These are phyloP conservation scores for Pyricularia sp. DNA, from an alignment of 2,329 filamentous ascomycete species.

Conservation along the genomic window DNA sequence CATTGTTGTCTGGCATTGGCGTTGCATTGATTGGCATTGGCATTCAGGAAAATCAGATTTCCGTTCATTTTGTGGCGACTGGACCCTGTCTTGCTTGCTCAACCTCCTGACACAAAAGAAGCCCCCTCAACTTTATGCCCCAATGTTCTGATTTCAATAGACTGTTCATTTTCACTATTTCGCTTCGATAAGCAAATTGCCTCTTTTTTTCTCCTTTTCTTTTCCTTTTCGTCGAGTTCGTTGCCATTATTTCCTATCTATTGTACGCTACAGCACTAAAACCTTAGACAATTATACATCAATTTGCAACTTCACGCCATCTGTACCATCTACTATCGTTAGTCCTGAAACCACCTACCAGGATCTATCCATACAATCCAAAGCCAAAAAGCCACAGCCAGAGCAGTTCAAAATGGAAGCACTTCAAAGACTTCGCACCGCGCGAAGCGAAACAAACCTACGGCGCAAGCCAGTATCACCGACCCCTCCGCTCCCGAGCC, in stretches of 20 bases:
- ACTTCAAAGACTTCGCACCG: not conserved
- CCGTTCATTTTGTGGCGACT: not conserved
- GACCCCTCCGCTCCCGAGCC: not conserved
- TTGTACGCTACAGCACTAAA: not conserved
- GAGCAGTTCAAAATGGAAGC: not conserved
- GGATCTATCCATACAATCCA: not conserved
- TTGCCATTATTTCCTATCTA: not conserved
- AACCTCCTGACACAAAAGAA: not conserved
- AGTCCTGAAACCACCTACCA: not conserved
- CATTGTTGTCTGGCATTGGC: not conserved
- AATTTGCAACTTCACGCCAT: not conserved
- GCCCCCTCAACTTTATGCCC: not conserved
- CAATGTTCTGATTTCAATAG: not conserved
- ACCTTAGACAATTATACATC: not conserved
- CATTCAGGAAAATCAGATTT: not conserved
- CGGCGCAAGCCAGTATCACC: conserved; percentile 1
- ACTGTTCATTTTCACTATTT: not conserved
- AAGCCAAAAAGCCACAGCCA: not conserved
- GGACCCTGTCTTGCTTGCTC: not conserved
- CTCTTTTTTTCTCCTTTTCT: not conserved
- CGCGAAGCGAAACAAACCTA: conserved; percentile 3
- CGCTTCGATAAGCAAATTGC: not conserved
- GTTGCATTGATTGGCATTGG: not conserved
- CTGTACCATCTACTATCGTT: not conserved
- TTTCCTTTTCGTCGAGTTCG: no score